phyloP scores from a whole-genome alignment of 2,329 filamentous ascomycete species.

The Truncatella angustata region DNA sequence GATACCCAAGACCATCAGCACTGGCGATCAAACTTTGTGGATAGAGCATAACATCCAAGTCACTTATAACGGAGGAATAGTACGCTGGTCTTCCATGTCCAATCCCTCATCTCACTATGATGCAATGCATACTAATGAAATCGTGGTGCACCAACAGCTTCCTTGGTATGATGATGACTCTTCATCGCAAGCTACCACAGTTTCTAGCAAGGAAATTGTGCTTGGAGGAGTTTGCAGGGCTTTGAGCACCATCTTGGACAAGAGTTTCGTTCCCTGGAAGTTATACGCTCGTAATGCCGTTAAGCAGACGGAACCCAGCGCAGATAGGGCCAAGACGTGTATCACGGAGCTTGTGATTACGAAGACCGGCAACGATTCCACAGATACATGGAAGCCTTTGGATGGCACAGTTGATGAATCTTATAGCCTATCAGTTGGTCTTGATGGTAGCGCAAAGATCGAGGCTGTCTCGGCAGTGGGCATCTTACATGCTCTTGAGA shows the following conservation, averaged over 20 bases:
- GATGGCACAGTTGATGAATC: constrained; percentile 71
- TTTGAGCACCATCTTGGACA: constrained; percentile 61
- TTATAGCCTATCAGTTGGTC: constrained; percentile 64
- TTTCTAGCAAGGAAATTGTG: constrained; percentile 53
- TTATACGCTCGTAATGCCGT: constrained; percentile 60
- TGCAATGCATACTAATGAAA: constrained; percentile 16
- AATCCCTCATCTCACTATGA: constrained; percentile 17
- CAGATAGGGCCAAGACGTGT: constrained; percentile 39
- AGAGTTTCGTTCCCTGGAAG: constrained; percentile 76
- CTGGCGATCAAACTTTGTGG: constrained; percentile 52
- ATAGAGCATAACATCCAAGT: constrained; percentile 50
- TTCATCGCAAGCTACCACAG: constrained; percentile 34
- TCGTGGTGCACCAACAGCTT: constrained; percentile 42
- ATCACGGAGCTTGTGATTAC: constrained; percentile 61
- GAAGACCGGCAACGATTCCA: constrained; percentile 55
- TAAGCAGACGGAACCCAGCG: constrained; percentile 62
- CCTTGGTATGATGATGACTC: constrained; percentile 45
- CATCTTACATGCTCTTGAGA: constrained; percentile 69
- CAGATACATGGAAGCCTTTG: constrained; percentile 56
- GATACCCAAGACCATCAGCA: constrained; percentile 47
- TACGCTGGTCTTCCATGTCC: constrained; percentile 44
- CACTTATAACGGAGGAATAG: constrained; percentile 57
- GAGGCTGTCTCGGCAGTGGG: constrained; percentile 65
- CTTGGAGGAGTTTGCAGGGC: constrained; percentile 58
- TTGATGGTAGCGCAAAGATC: constrained; percentile 60